Evolutionary conservation across 1,284 basidiomycete species (phyloP), one percentile per base, ranked within the genome.

Genomic region (Vanrija humicola): DNA sequence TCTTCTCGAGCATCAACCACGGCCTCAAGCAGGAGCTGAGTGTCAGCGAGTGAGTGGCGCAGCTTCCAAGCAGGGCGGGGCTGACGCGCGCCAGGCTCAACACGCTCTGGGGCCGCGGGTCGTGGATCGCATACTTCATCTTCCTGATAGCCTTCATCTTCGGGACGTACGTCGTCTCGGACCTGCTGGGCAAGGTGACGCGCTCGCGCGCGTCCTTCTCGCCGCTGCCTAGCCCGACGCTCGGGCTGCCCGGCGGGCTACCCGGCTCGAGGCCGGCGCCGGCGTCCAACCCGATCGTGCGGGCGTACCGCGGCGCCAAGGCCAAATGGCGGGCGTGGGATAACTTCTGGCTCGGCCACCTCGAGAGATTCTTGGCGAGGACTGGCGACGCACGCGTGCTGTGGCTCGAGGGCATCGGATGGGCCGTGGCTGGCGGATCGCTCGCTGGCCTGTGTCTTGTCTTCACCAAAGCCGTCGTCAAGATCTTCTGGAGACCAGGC

Each of bases 51-150:
- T 72, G 46, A 45, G 70, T 57, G 16, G 18, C n/a, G 4, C 5
- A 14, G 7, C 6, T 9, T 25, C 12, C n/a, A 10, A 12, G 23
- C 26, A 6, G n/a, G 16, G 15, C 34, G 14, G 4, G 34, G 34
- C 34, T 15, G 34, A 34, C 12, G 15, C 26, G 28, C 47, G 0
- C 15, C 52, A 74, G 87, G 60, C 81, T 96, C 45, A 87, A 89
- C 18, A 78, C 81, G 47, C 82, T 95, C 38, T 96, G 92, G 92
- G 80, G 83, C 1, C 83, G 92, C 47, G 78, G 82, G 12, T 85
- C 88, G 63, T 96, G 93, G 92, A 83, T 96, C 10, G 80, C 81
- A n/a, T 95, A 86, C 78, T 91, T 95, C 78, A 83, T 89, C 72
- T 72, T 83, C 74, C 87, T 93, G 82, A 73, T 86, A 6, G 74